Conservation (phyloP, 2,329 filamentous ascomycete species). For the Fusarium odoratissimum region DNA sequence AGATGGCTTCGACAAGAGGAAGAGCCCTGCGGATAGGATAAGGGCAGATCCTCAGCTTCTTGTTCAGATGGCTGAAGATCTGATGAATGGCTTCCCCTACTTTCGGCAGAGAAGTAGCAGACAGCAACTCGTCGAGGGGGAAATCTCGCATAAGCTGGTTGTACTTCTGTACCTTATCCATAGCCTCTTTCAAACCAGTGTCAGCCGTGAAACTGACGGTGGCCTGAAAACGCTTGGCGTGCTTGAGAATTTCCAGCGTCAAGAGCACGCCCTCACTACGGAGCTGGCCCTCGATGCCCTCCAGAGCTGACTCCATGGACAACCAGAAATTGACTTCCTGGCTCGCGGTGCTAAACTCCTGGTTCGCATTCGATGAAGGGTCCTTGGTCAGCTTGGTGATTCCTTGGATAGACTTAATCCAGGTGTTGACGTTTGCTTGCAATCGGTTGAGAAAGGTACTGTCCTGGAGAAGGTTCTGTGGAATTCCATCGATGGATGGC, state of each 20-base stretch:
- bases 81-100: constrained; percentile 88
- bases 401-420: constrained; percentile 98
- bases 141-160: constrained; percentile 99
- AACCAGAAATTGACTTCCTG: constrained; percentile 99
- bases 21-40: constrained; percentile 94
- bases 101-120: constrained; percentile 88
- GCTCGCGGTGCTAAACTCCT: constrained; percentile 76
- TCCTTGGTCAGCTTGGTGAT: constrained; percentile 96
- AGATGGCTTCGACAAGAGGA: constrained; percentile 96
- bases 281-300: constrained; percentile 90
- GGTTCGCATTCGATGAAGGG: constrained; percentile 69
- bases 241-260: constrained; percentile 93
- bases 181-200: constrained; percentile 94
- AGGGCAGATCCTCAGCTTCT: constrained; percentile 95
- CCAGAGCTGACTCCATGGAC: constrained; percentile 93
- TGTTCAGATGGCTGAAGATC: constrained; percentile 96
- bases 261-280: constrained; percentile 88
- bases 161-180: constrained; percentile 97
- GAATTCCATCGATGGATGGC: constrained; percentile 82
- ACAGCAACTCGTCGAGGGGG: constrained; percentile 92
- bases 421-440: constrained; percentile 92
- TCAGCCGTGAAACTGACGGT: constrained; percentile 97
- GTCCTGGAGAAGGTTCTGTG: constrained; percentile 80
- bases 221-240: constrained; percentile 97
- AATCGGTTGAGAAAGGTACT: constrained; percentile 93